Evolutionary conservation across 768 basidiomycete species (phyloP).

Genomic region (Russula olivacea): DNA sequence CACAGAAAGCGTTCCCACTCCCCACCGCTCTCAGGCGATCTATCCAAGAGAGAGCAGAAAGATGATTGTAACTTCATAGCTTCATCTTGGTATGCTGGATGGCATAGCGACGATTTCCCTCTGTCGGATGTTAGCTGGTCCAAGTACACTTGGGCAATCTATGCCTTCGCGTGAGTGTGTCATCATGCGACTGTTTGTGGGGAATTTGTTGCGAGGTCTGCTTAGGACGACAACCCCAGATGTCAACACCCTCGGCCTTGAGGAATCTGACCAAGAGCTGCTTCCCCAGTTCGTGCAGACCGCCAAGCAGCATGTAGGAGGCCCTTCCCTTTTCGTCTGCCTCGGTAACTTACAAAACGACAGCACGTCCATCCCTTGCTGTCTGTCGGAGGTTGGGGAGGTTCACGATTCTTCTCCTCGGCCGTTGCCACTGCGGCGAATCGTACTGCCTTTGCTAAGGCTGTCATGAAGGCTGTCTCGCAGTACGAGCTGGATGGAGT

Average conservation of each 20-base stretch:
- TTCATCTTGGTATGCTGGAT: slow-evolving; percentile 63
- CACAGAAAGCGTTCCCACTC: background rate
- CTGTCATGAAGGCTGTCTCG: slow-evolving; percentile 43
- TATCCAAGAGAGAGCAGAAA: background rate
- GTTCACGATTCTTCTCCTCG: slow-evolving; percentile 56
- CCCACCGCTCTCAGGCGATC: background rate
- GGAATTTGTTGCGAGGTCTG: background rate
- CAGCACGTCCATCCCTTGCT: slow-evolving; percentile 53
- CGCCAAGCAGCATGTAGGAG: slow-evolving; percentile 36
- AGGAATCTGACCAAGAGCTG: slow-evolving; percentile 41
- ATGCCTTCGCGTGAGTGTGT: slow-evolving; percentile 54
- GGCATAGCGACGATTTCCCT: slow-evolving; percentile 47
- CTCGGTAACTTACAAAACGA: background rate
- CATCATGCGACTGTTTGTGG: no score
- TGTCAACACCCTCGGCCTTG: slow-evolving; percentile 32
- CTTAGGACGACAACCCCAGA: slow-evolving; percentile 34
- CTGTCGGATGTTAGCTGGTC: slow-evolving; percentile 55
- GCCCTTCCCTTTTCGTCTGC: slow-evolving; percentile 7
- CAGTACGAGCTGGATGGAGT: slow-evolving; percentile 33
- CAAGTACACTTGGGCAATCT: slow-evolving; percentile 62
- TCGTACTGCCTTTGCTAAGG: slow-evolving; percentile 59
- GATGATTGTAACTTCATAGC: slow-evolving; percentile 38
- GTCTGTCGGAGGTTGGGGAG: slow-evolving; percentile 69
- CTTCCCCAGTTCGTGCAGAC: slow-evolving; percentile 53
- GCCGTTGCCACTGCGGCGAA: slow-evolving; percentile 50